phyloP scores from a whole-genome alignment of 208 protist genomes.

The Acanthamoeba castellanii region DNA sequence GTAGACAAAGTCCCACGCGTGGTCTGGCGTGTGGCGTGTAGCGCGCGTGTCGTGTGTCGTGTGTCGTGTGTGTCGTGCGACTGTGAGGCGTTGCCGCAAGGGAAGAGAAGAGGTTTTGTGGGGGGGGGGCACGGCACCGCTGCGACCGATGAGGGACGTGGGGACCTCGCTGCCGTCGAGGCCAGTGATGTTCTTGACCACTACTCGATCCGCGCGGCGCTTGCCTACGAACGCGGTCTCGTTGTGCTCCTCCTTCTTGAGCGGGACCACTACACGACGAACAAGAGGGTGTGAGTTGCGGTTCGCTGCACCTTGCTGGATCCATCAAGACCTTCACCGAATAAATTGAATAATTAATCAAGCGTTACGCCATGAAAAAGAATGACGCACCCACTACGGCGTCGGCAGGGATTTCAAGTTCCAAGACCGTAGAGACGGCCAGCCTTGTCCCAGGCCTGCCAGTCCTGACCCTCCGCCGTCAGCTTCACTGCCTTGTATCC shows the following conservation, averaged over 20 bases:
- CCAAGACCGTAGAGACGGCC: conserved; percentile 47
- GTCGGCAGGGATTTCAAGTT: conserved; percentile 45
- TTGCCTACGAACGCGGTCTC: conserved; percentile 35
- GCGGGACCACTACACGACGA: not conserved
- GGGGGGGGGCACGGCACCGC: no score
- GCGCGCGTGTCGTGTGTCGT: not conserved
- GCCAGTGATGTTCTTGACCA: conserved; percentile 6
- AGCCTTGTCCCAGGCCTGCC: conserved; percentile 38
- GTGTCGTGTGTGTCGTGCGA: not conserved
- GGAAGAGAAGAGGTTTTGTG: no score
- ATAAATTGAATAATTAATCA: not conserved
- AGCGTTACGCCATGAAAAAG: no score
- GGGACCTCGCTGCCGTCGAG: not conserved
- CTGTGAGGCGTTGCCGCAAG: not conserved
- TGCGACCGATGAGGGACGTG: not conserved
- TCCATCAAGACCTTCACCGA: not conserved
- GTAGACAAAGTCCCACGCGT: conserved; percentile 34
- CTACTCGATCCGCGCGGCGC: conserved; percentile 9
- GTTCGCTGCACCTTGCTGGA: not conserved
- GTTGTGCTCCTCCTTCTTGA: conserved; percentile 33
- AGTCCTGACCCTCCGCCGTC: conserved; percentile 9
- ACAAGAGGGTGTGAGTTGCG: not conserved
- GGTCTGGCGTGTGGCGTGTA: not conserved
- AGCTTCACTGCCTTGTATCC: conserved; percentile 65
- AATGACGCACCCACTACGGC: conserved; percentile 30